phyloP scores from a whole-genome alignment of 2,329 filamentous ascomycete genomes.

The Cladosporium cucumerinum region DNA sequence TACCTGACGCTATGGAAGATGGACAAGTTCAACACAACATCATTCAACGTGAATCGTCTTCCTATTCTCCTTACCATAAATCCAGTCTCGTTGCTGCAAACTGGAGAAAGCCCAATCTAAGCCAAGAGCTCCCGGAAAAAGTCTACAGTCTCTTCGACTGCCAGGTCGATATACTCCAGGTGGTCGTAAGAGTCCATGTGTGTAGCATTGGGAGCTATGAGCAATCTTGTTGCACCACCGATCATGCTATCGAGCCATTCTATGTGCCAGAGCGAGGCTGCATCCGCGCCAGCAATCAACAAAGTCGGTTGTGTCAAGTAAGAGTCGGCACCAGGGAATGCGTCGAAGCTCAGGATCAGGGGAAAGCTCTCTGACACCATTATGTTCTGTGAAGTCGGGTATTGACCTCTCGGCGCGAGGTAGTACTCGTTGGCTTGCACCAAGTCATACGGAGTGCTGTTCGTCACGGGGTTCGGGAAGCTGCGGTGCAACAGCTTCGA shows the following conservation, averaged over 20 bases:
- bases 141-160: not conserved
- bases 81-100: too few species aligned
- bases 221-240: not conserved
- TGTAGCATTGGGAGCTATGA: not conserved
- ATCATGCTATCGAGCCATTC: not conserved
- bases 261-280: not conserved
- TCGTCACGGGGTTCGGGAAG: not conserved
- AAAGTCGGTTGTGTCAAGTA: not conserved
- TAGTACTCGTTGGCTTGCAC: too few species aligned
- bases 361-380: not conserved
- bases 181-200: not conserved
- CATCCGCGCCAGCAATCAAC: not conserved
- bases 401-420: too few species aligned
- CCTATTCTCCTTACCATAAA: too few species aligned
- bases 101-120: too few species aligned
- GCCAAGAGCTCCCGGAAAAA: not conserved
- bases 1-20: too few species aligned
- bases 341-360: not conserved
- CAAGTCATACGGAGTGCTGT: too few species aligned
- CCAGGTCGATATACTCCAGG: not conserved
- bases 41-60: too few species aligned
- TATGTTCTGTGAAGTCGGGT: not conserved
- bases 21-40: too few species aligned
- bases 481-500: not conserved
- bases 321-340: not conserved